These are phyloP conservation scores for Leccinum solheimii DNA, from an alignment of 1,284 basidiomycete species.

Conservation along the genomic window DNA sequence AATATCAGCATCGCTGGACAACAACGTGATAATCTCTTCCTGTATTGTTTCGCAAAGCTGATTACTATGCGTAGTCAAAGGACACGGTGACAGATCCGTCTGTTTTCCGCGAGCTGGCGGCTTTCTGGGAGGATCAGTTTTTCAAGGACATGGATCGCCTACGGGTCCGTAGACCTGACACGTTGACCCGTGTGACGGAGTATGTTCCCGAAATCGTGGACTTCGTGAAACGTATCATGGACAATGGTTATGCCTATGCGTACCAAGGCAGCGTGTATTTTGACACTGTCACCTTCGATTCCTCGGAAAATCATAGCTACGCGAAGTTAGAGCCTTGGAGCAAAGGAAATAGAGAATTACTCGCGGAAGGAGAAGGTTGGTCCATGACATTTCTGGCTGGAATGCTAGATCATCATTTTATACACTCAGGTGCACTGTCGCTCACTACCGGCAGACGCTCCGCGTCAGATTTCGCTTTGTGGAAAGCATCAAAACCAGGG, in stretches of 20 bases:
- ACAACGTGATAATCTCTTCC: conserved; percentile 51
- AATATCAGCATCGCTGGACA: conserved; percentile 73
- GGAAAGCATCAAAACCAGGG: conserved; percentile 98
- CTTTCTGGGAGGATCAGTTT: conserved; percentile 90
- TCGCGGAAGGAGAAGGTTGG: conserved; percentile 92
- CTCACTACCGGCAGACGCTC: conserved; percentile 62
- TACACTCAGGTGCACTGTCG: conserved; percentile 58
- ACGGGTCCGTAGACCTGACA: conserved; percentile 86
- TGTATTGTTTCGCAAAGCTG: conserved; percentile 3
- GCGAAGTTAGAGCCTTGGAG: conserved; percentile 97
- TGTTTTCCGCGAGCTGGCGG: conserved; percentile 82
- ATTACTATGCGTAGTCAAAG: conserved; percentile 55
- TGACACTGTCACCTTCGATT: conserved; percentile 88
- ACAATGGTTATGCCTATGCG: conserved; percentile 91
- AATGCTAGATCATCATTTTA: conserved; percentile 5
- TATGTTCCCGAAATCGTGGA: conserved; percentile 94
- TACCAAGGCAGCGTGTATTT: conserved; percentile 93
- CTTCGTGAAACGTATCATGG: conserved; percentile 86
- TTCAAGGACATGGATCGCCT: conserved; percentile 93
- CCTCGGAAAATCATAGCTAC: conserved; percentile 71
- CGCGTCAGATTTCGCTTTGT: conserved; percentile 91
- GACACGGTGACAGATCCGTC: conserved; percentile 84
- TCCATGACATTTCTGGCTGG: conserved; percentile 4
- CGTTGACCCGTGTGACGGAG: conserved; percentile 93
- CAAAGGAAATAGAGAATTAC: conserved; percentile 87